Evolutionary conservation across 108 stramenopile species (phyloP).

Genomic region (Craspedostauros australis): DNA sequence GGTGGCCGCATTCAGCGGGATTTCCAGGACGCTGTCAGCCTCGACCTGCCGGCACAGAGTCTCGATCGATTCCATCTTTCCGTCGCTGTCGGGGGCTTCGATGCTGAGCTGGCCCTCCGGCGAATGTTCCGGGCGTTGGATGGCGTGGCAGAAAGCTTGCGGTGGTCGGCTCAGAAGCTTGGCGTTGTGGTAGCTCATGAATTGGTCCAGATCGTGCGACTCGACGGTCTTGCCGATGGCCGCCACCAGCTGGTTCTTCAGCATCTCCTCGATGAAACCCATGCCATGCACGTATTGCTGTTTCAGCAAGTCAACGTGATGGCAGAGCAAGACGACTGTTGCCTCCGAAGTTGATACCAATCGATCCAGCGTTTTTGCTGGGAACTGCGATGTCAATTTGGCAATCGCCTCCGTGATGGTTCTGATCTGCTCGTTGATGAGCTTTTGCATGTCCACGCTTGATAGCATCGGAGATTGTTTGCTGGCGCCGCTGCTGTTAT

Average conservation of each 20-base stretch:
- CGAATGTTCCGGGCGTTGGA: conserved; percentile 53
- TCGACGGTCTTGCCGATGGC: conserved; percentile 72
- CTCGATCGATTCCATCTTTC: conserved; percentile 38
- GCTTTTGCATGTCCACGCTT: conserved; percentile 18
- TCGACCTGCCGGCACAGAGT: conserved; percentile 20
- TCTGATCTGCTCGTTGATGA: conserved; percentile 40
- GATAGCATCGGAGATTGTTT: conserved; percentile 25
- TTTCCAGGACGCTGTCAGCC: conserved; percentile 6
- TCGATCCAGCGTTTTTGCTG: conserved; percentile 1
- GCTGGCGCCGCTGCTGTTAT: no score
- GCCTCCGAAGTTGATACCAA: conserved; percentile 36
- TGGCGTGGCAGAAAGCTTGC: conserved; percentile 63
- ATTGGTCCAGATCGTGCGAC: conserved; percentile 51
- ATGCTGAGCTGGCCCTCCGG: conserved; percentile 55
- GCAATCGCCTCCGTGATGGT: conserved; percentile 23
- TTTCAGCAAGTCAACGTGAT: conserved; percentile 16
- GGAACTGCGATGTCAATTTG: conserved; percentile 7
- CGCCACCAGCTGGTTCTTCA: conserved; percentile 46
- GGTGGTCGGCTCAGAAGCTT: conserved; percentile 40
- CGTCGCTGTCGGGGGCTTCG: conserved; percentile 12
- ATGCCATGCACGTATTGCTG: conserved; percentile 7
- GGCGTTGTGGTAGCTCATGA: conserved; percentile 51
- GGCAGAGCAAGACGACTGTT: conserved; percentile 14
- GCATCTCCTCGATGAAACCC: conserved; percentile 56
- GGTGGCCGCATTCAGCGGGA: conserved; percentile 45